Evolutionary conservation across 768 basidiomycete genomes (phyloP), one percentile per base, ranked within the genome.

Genomic region (Lentinula lateritia): DNA sequence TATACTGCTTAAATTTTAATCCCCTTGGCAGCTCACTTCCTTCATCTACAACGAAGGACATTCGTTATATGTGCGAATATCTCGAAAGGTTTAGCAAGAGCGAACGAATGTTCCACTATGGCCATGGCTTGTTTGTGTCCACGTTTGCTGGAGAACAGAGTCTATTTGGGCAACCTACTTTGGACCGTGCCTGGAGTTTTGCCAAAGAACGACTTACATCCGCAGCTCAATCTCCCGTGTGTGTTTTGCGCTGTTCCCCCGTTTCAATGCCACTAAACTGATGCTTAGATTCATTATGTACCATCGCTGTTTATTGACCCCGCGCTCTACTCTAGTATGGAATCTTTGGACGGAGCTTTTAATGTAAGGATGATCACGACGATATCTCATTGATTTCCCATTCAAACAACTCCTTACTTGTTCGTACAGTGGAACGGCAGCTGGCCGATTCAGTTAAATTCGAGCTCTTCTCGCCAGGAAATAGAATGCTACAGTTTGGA

Each of bases 261-360:
- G 48, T 52, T 23, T 34, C 16, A 32, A n/a, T 20, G 16, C 16
- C 4, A 43, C 34, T 23, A 9, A 13, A 8, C 13, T 16, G 20
- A 16, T 36, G 41, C 39, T 23, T 15, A 69, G 66, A 77, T 83
- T 59, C 75, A 79, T 72, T 83, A 84, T 65, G 75, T 84, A 1
- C 83, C 83, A 12, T 72, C 78, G 1, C 75, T 84, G 66, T 84
- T 84, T 73, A 71, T 78, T 61, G 79, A 83, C 67, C 73, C 76
- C 1, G 69, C 70, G 18, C 75, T 75, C 0, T 80, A 81, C 66
- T 68, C 43, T 46, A 66, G 20, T 66, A 72, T 67, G 60, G 68
- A 65, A 1, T 75, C 76, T 65, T 76, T 82, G 69, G 76, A 83
- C 62, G 83, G 83, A 41, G 78, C 74, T 42, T 76, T 78, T 65